Base-by-base conservation (phyloP, 768 basidiomycete species). In the Megacollybia marginata region DNA sequence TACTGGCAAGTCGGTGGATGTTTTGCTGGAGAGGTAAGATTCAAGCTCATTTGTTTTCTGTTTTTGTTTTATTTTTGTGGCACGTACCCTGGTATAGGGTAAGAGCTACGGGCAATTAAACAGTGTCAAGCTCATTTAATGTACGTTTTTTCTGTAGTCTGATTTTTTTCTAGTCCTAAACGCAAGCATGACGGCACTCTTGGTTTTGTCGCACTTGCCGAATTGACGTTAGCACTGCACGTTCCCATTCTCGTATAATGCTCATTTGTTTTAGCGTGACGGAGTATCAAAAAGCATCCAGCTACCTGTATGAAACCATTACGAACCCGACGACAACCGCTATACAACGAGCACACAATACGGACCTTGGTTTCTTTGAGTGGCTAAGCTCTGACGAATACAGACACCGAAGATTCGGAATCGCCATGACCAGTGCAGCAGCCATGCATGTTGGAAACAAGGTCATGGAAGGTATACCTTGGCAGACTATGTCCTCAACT, bases 261-360 rank as follows among this genome's bases (percentile, higher is more conserved):
- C 45, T 16, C 16, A 18, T 48, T 15, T 49, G 15, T 16, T 43
- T 16, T 40, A 67, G 65, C 45, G 55, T 65, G 5, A 66, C 69
- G 42, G 65, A 67, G 55, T 45, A 47, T 0, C 59, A 65, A 55
- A 69, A 68, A 48, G 56, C 54, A 2, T 55, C 60, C 1, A 59
- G 67, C 1, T 65, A 64, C 46, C 48, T 65, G 8, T 61, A 63
- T 52, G 70, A 71, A 18, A 57, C 57, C 2, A 52, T 70, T 16
- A 49, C 60, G 1, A 65, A 69, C 40, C 62, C 65, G 1, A 42
- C 50, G 15, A 59, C 64, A 2, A 54, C 49, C 9, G 35, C 66
- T 1, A 58, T 65, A 44, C 57, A 56, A n/a, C 51, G 53, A 2
- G 65, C 65, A 1, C 54, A 58, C 35, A 55, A 61, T 8, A 54